Conservation (phyloP, 2,329 filamentous ascomycete genomes). For the Microdochium bolleyi region DNA sequence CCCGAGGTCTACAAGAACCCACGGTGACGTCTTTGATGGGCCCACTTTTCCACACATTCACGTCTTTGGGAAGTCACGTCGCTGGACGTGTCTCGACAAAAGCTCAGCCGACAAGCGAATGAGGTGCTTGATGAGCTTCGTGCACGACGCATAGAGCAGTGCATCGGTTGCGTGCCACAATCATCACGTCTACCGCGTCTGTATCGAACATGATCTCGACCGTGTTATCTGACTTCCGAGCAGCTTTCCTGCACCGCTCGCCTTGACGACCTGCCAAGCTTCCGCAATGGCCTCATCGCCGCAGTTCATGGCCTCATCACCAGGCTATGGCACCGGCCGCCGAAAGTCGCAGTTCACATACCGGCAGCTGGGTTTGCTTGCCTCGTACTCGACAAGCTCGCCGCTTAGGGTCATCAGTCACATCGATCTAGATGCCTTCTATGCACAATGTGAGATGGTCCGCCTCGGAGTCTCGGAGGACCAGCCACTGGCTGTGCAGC, state of each 20-base stretch:
- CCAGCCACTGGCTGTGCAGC: conserved; percentile 82
- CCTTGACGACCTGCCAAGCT: not conserved
- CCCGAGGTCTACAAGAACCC: not conserved
- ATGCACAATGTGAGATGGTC: conserved; percentile 92
- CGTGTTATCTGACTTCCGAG: not conserved
- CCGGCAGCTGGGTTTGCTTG: conserved; percentile 71
- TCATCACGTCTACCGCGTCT: no score
- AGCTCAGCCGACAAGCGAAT: no score
- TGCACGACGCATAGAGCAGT: no score
- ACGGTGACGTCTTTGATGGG: not conserved
- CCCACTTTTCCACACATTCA: not conserved
- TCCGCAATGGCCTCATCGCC: conserved; percentile 19
- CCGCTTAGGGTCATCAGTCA: conserved; percentile 85
- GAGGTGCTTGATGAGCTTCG: no score
- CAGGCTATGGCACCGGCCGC: conserved; percentile 18
- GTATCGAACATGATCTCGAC: not conserved
- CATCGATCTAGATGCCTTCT: conserved; percentile 95
- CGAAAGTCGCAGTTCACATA: conserved; percentile 71
- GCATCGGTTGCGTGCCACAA: no score
- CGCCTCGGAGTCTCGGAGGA: conserved; percentile 67
- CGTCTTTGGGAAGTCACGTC: not conserved
- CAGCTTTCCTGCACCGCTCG: not conserved
- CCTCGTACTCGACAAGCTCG: conserved; percentile 59
- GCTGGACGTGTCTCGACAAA: not conserved
- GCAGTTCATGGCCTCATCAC: conserved; percentile 25